A percentile compares a stretch with the other conserved stretches of the same genome.
These are phyloP conservation scores for Colletotrichum tropicicola DNA, from an alignment of 2,329 filamentous ascomycete genomes.

Conservation along the genomic window DNA sequence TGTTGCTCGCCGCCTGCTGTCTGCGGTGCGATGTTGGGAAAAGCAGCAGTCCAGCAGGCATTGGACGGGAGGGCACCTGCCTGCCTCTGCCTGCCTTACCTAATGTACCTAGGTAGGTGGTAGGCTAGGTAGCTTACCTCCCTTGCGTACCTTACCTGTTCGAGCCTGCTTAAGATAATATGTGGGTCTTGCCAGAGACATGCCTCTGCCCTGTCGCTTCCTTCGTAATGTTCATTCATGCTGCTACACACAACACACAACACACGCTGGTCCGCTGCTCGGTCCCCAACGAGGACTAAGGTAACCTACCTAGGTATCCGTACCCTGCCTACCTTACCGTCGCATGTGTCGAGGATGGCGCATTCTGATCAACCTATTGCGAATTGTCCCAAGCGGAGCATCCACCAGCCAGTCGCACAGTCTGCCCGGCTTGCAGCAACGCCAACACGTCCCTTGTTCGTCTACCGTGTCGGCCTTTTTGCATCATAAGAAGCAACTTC, in stretches of 20 bases:
- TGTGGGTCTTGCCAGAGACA: too few species aligned
- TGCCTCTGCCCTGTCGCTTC: conserved; percentile 3
- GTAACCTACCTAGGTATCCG: too few species aligned
- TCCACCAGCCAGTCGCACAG: neutral
- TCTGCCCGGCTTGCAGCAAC: too few species aligned
- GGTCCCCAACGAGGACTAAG: neutral
- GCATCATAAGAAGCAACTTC: conserved; percentile 14
- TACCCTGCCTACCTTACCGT: too few species aligned
- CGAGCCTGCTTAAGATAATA: too few species aligned
- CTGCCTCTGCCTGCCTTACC: too few species aligned
- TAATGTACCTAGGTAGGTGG: too few species aligned
- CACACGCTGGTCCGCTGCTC: conserved; percentile 2
- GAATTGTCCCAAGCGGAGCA: conserved; percentile 16
- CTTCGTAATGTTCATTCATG: conserved; percentile 12
- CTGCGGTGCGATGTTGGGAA: too few species aligned
- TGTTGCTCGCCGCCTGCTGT: neutral
- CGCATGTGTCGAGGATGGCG: conserved; percentile 26
- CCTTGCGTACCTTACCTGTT: neutral
- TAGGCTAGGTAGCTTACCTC: too few species aligned
- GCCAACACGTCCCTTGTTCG: too few species aligned
- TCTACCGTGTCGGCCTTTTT: neutral
- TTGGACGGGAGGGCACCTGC: too few species aligned
- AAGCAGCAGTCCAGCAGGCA: too few species aligned
- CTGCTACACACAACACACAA: conserved; percentile 14
- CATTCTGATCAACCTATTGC: conserved; percentile 23